Percentiles rank a stretch among this genome's conserved stretches.
Conservation (phyloP, 176 grass and related monocot genomes). For the Aegilops longissima region DNA sequence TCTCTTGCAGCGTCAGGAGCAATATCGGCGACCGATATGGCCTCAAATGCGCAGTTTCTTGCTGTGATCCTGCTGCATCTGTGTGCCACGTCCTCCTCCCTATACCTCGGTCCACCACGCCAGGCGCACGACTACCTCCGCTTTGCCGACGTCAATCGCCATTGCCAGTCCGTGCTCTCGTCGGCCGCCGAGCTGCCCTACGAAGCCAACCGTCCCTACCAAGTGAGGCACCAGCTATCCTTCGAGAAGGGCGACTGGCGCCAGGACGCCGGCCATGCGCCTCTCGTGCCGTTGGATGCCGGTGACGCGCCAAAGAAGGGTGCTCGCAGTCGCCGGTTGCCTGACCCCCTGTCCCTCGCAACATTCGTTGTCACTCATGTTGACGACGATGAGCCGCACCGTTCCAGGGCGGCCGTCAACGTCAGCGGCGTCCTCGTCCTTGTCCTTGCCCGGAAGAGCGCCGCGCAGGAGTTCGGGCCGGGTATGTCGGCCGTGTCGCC, state of each 20-base stretch:
- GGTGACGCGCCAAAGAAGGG: not conserved
- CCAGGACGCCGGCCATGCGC: not conserved
- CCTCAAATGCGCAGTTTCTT: not conserved
- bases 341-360: conserved; percentile 23
- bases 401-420: too few relatives aligned
- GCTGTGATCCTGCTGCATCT: not conserved
- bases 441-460: conserved; percentile 19
- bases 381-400: not conserved
- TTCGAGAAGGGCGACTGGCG: conserved; percentile 14
- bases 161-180: conserved; percentile 10
- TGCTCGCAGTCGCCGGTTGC: not conserved
- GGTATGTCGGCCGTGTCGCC: not conserved
- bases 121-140: not conserved
- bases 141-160: not conserved
- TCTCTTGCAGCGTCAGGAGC: not conserved
- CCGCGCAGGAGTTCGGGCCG: conserved; percentile 11
- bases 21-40: not conserved
- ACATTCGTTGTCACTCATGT: conserved; percentile 46
- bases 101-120: not conserved
- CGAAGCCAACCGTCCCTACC: not conserved
- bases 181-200: not conserved
- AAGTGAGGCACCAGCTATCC: not conserved
- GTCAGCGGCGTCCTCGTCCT: conserved; percentile 8
- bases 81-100: not conserved
- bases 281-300: not conserved